Evolutionary conservation across 2,329 filamentous ascomycete genomes (phyloP).

Genomic region (Helicocarpus griseus): DNA sequence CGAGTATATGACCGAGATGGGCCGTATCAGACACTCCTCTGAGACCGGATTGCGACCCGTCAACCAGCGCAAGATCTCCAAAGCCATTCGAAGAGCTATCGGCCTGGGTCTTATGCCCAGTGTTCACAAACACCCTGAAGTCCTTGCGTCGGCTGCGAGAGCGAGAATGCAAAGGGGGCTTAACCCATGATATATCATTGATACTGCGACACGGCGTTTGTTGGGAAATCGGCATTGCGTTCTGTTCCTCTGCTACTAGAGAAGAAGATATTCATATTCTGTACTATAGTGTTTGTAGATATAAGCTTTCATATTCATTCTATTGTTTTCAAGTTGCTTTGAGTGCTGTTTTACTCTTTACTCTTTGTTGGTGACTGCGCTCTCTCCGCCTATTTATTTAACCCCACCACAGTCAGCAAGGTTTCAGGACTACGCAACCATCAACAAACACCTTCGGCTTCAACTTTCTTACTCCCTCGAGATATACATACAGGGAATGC

Average conservation of each 20-base stretch:
- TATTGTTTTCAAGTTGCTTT: too few relatives aligned
- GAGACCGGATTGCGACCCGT: conserved; percentile 72
- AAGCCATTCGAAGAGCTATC: conserved; percentile 79
- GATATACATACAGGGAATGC: background rate
- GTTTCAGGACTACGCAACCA: background rate
- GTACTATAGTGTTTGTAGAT: conserved; percentile 4
- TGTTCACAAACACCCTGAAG: conserved; percentile 78
- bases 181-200: background rate
- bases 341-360: too few relatives aligned
- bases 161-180: conserved; percentile 2
- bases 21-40: conserved; percentile 68
- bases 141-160: conserved; percentile 39
- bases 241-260: background rate
- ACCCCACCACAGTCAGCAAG: background rate
- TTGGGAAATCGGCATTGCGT: background rate
- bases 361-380: too few relatives aligned
- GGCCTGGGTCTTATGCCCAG: conserved; percentile 88
- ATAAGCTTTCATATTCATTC: background rate
- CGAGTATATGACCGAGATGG: conserved; percentile 76
- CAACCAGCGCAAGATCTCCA: conserved; percentile 89
- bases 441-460: background rate
- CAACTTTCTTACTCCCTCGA: too few relatives aligned
- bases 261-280: background rate
- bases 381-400: background rate
- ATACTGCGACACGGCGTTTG: background rate